Percentiles rank a stretch among this genome's conserved stretches.
Conservation (phyloP, 1,284 basidiomycete species). For the Afroboletus lepidellus region DNA sequence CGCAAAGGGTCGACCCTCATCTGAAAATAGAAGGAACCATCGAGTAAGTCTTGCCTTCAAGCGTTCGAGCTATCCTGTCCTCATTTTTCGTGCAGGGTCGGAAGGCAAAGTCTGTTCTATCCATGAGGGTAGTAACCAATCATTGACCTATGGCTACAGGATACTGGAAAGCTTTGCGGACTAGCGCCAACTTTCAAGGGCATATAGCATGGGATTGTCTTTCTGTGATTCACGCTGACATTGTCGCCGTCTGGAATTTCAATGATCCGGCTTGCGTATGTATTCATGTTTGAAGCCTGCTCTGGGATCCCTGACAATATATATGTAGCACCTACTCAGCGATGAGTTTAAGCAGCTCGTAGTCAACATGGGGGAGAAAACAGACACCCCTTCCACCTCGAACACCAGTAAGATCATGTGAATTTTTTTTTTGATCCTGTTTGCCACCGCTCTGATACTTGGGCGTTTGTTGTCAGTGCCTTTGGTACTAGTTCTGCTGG, state of each 20-base stretch:
- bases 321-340: background rate
- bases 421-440: background rate
- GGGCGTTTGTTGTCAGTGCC: background rate
- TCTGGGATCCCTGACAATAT: background rate
- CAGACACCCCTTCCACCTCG: background rate
- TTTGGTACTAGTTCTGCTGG: background rate
- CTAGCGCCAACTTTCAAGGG: background rate
- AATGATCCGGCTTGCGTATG: constrained; percentile 2
- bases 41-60: background rate
- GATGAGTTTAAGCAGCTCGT: constrained; percentile 4
- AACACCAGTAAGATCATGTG: background rate
- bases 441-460: background rate
- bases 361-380: background rate
- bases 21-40: constrained; percentile 1
- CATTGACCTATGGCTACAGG: background rate
- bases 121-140: background rate
- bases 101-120: background rate
- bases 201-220: constrained; percentile 4
- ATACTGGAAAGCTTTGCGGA: constrained; percentile 10
- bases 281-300: background rate
- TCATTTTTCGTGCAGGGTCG: constrained; percentile 1
- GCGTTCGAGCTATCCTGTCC: background rate
- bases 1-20: background rate
- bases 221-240: constrained; percentile 5
- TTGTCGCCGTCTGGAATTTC: constrained; percentile 8